A percentile compares a stretch with the other conserved stretches of the same genome.
phyloP scores from a whole-genome alignment of 352 stramenopile species.

The Phytophthora kernoviae region DNA sequence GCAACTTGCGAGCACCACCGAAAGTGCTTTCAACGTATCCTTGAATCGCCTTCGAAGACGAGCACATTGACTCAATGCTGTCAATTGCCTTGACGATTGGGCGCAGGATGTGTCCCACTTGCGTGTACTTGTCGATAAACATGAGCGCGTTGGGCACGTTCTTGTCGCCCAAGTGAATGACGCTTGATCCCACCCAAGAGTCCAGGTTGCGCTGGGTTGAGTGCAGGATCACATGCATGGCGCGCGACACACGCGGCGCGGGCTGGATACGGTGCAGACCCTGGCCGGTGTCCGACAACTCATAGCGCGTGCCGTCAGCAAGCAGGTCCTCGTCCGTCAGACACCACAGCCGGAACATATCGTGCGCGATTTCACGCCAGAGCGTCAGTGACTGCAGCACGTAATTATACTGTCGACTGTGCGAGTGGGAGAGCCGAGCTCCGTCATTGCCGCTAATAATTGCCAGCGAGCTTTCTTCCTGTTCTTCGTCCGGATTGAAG shows the following conservation, averaged over 20 bases:
- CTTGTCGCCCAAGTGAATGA: slow-evolving; percentile 98
- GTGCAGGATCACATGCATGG: slow-evolving; percentile 95
- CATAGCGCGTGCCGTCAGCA: slow-evolving; percentile 72
- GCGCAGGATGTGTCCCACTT: slow-evolving; percentile 88
- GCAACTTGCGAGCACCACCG: slow-evolving; percentile 81
- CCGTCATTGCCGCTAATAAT: slow-evolving; percentile 94
- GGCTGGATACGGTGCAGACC: slow-evolving; percentile 95
- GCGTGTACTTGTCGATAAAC: slow-evolving; percentile 99
- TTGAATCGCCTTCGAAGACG: slow-evolving; percentile 52
- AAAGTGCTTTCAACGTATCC: slow-evolving; percentile 84
- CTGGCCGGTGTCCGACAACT: slow-evolving; percentile 94
- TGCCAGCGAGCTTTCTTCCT: slow-evolving; percentile 86
- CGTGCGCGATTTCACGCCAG: slow-evolving; percentile 95
- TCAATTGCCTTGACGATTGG: slow-evolving; percentile 90
- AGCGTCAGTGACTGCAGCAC: slow-evolving; percentile 96
- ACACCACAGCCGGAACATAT: slow-evolving; percentile 97
- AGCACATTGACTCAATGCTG: slow-evolving; percentile 62
- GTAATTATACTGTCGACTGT: slow-evolving; percentile 96
- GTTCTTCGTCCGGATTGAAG: slow-evolving; percentile 84
- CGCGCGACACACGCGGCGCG: slow-evolving; percentile 92
- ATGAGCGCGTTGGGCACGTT: slow-evolving; percentile 98
- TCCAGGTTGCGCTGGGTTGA: slow-evolving; percentile 75
- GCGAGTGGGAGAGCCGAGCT: slow-evolving; percentile 94
- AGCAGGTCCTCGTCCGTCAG: slow-evolving; percentile 94
- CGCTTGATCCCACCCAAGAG: slow-evolving; percentile 93